Evolutionary conservation across 306 rosid genomes (phyloP).

Genomic region (Vigna angularis): DNA sequence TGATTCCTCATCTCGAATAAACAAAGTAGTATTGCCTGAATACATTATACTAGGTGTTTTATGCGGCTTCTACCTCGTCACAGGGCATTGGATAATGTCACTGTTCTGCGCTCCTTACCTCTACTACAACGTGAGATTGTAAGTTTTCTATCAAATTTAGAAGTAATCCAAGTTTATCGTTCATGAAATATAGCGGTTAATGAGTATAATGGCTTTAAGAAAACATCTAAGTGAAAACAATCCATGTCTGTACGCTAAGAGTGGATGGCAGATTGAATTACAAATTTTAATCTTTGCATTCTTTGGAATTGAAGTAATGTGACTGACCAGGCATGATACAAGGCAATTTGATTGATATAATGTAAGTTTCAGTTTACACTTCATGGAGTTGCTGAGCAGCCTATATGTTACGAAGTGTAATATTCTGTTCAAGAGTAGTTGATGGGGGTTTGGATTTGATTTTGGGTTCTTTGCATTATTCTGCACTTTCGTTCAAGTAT

Average conservation of each 20-base stretch:
- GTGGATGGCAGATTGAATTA: constrained; percentile 12
- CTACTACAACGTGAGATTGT: constrained; percentile 82
- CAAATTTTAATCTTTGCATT: constrained; percentile 32
- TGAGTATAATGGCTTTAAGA: constrained; percentile 13
- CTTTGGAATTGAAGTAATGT: background rate
- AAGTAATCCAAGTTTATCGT: constrained; percentile 21
- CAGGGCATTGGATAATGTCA: constrained; percentile 96
- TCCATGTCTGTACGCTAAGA: background rate
- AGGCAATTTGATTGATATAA: constrained; percentile 31
- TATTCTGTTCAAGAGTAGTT: constrained; percentile 1
- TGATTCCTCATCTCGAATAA: constrained; percentile 84
- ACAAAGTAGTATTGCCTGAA: constrained; percentile 83
- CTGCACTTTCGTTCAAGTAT: background rate
- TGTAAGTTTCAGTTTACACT: background rate
- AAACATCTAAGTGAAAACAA: background rate
- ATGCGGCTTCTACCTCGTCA: constrained; percentile 69
- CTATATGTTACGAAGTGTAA: constrained; percentile 4
- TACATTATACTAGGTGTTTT: constrained; percentile 69
- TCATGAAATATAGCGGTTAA: constrained; percentile 3
- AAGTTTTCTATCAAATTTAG: constrained; percentile 52
- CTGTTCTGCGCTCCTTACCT: constrained; percentile 76
- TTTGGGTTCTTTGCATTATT: constrained; percentile 24
- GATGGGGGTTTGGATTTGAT: constrained; percentile 13
- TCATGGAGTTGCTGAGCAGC: constrained; percentile 11
- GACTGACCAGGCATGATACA: background rate